phyloP scores from a whole-genome alignment of 176 grass and related monocot genomes.

The Microstegium vimineum region DNA sequence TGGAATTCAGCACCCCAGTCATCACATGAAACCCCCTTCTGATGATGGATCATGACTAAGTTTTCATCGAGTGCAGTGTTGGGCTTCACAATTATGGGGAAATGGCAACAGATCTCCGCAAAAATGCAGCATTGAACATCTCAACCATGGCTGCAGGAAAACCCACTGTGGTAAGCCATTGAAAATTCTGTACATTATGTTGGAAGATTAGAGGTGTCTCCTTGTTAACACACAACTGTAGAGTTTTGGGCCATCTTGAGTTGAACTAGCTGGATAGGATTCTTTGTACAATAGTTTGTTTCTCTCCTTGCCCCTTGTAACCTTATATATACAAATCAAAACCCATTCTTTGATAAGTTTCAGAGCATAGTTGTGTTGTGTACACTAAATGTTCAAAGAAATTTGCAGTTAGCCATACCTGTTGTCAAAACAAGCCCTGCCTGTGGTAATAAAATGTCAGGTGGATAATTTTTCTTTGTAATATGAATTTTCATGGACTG shows the following conservation, averaged over 20 bases:
- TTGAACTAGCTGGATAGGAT: conserved; percentile 48
- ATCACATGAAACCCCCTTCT: conserved; percentile 1
- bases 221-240: conserved; percentile 48
- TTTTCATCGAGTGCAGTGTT: conserved; percentile 17
- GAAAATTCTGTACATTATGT: conserved; percentile 43
- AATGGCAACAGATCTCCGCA: background rate
- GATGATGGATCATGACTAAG: conserved; percentile 36
- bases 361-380: conserved; percentile 34
- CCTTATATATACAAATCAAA: conserved; percentile 34
- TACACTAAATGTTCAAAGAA: conserved; percentile 38
- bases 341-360: conserved; percentile 77
- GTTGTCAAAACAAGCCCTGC: conserved; percentile 26
- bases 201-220: conserved; percentile 23
- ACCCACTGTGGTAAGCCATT: conserved; percentile 1
- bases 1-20: conserved; percentile 28
- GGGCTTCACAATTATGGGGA: conserved; percentile 1
- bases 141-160: background rate
- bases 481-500: background rate
- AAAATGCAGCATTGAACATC: conserved; percentile 26
- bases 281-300: conserved; percentile 85
- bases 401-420: conserved; percentile 17
- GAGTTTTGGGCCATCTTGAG: conserved; percentile 41
- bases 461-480: background rate
- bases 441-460: conserved; percentile 30
- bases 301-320: conserved; percentile 49